A percentile compares a stretch with the other conserved stretches of the same genome.
phyloP scores from a whole-genome alignment of 129 eudicot species.

The Helichrysum umbraculigerum region DNA sequence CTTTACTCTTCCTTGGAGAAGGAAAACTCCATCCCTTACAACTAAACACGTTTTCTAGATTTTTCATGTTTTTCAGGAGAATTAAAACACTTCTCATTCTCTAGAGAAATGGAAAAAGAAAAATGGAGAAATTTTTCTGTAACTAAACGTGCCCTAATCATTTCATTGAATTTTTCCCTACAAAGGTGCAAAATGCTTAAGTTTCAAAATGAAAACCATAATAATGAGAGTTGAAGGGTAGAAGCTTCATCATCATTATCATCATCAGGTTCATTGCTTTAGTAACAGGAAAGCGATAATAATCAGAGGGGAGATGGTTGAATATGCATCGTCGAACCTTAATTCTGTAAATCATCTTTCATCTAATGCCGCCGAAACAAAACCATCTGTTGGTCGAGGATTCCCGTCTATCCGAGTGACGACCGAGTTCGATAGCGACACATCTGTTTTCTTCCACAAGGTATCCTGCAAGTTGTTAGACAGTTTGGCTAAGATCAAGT shows the following conservation, averaged over 20 bases:
- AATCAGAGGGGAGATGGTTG: slow-evolving; percentile 16
- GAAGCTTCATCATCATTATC: not conserved
- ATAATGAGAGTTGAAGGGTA: not conserved
- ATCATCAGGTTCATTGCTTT: not conserved
- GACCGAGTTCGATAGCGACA: slow-evolving; percentile 81
- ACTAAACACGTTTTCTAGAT: too few relatives aligned
- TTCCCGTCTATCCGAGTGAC: slow-evolving; percentile 63
- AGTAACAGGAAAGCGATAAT: not conserved
- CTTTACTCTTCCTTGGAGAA: too few relatives aligned
- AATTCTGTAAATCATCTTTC: not conserved
- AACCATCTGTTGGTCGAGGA: not conserved
- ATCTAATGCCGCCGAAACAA: slow-evolving; percentile 17
- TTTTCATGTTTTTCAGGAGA: too few relatives aligned
- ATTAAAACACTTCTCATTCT: too few relatives aligned
- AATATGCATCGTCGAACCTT: slow-evolving; percentile 16
- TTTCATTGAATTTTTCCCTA: not conserved
- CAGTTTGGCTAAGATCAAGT: slow-evolving; percentile 61
- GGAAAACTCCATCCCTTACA: too few relatives aligned
- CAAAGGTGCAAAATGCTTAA: not conserved
- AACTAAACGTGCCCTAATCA: too few relatives aligned
- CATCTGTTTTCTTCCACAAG: slow-evolving; percentile 60
- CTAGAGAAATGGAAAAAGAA: too few relatives aligned
- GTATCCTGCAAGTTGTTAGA: slow-evolving; percentile 77
- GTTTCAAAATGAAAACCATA: not conserved
- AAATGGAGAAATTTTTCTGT: too few relatives aligned